Evolutionary conservation across 2,329 filamentous ascomycete species (phyloP).

Genomic region (Xylariaceae sp.): DNA sequence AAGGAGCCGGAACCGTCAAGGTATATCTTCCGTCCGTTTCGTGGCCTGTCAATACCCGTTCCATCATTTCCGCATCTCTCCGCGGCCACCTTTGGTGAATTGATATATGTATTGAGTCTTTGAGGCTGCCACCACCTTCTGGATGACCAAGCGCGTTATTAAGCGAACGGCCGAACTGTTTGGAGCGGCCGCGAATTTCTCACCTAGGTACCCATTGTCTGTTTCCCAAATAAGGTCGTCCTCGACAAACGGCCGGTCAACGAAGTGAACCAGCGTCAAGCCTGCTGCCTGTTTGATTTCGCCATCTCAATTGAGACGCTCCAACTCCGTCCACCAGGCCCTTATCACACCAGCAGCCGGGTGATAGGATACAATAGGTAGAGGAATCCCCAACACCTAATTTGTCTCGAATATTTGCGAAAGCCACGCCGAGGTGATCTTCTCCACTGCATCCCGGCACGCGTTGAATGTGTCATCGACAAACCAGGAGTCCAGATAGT

Average conservation of each 20-base stretch:
- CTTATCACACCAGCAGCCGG: neutral
- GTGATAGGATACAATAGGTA: neutral
- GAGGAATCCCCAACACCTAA: neutral
- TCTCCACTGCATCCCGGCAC: neutral
- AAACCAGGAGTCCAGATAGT: neutral
- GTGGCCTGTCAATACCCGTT: slow-evolving; percentile 2
- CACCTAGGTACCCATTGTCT: no score
- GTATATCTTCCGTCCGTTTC: neutral
- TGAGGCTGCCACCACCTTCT: neutral
- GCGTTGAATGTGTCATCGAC: neutral
- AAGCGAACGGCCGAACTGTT: neutral
- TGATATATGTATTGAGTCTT: neutral
- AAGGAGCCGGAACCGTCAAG: neutral
- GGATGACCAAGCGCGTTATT: slow-evolving; percentile 1
- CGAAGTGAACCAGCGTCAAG: neutral
- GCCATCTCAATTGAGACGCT: neutral
- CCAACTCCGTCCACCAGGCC: neutral
- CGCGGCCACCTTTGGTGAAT: neutral
- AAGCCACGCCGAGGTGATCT: neutral
- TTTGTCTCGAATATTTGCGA: slow-evolving; percentile 2
- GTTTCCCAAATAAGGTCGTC: no score
- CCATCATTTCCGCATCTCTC: slow-evolving; percentile 11
- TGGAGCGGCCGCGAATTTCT: neutral
- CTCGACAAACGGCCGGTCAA: neutral
- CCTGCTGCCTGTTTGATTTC: neutral